phyloP scores from a whole-genome alignment of 2,329 filamentous ascomycete genomes.

The Colletotrichum noveboracense region DNA sequence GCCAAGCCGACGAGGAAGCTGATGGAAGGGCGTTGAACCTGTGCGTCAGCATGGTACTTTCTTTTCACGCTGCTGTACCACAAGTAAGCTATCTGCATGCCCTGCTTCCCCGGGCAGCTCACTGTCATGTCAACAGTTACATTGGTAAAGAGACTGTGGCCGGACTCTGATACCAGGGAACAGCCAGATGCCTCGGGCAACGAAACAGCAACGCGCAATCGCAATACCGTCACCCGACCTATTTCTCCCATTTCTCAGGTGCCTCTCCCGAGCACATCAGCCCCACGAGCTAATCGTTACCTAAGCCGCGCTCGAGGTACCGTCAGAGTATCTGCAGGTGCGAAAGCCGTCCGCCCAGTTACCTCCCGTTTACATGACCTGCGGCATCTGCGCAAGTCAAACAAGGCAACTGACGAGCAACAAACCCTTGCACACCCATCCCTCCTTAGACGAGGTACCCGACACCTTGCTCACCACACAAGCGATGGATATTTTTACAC shows the following conservation, averaged over 20 bases:
- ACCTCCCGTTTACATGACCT: not conserved
- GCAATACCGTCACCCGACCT: not conserved
- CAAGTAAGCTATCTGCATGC: not conserved
- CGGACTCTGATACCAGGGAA: not conserved
- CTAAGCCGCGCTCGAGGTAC: not conserved
- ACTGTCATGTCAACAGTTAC: not conserved
- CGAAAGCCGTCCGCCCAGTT: not conserved
- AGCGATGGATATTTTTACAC: not conserved
- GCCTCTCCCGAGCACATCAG: not conserved
- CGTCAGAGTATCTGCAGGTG: not conserved
- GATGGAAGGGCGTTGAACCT: not conserved
- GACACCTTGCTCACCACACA: not conserved
- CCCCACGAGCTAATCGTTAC: conserved; percentile 14
- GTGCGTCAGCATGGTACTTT: not conserved
- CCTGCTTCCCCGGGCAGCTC: not conserved
- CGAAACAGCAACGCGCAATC: not conserved
- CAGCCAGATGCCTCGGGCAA: not conserved
- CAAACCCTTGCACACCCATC: not conserved
- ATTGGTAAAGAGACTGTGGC: not conserved
- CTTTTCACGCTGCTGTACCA: not conserved
- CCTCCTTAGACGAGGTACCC: not conserved
- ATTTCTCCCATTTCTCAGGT: not conserved
- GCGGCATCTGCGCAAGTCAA: conserved; percentile 1
- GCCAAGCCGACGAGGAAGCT: not conserved
- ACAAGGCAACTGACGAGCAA: not conserved